Evolutionary conservation across 2,329 filamentous ascomycete species (phyloP).

Genomic region (Epichloe sylvatica): DNA sequence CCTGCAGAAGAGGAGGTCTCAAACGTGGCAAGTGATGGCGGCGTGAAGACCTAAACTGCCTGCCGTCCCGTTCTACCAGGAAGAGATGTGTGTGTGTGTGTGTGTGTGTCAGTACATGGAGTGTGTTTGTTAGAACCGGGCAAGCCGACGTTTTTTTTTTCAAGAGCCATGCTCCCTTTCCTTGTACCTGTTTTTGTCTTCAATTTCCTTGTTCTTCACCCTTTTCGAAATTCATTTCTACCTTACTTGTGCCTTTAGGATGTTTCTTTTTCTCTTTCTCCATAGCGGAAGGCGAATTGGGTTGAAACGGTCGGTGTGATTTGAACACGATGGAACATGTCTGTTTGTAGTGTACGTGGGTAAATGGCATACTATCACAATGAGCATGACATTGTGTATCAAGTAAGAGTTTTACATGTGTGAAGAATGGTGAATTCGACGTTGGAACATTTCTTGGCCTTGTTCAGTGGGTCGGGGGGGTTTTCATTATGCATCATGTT

Average conservation of each 20-base stretch:
- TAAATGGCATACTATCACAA: not conserved
- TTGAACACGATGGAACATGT: constrained; percentile 1
- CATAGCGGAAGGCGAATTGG: constrained; percentile 17
- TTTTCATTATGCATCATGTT: not conserved
- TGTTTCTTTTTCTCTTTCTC: constrained; percentile 4
- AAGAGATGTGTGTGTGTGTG: too few species aligned
- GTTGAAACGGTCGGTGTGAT: not conserved
- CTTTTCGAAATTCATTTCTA: not conserved
- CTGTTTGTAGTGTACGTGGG: too few species aligned
- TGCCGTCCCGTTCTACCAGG: too few species aligned
- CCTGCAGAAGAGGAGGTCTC: not conserved
- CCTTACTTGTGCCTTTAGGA: not conserved
- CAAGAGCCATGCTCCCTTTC: not conserved
- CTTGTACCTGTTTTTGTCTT: not conserved
- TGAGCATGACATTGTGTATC: not conserved
- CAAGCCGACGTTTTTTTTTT: too few species aligned
- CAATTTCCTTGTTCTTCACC: not conserved
- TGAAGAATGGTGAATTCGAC: too few species aligned
- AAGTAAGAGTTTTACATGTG: not conserved
- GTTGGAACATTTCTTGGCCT: too few species aligned
- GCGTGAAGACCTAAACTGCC: constrained; percentile 1
- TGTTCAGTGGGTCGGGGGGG: not conserved
- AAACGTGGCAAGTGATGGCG: constrained; percentile 1
- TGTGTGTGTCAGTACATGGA: too few species aligned
- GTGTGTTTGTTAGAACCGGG: too few species aligned